phyloP scores from a whole-genome alignment of 768 basidiomycete genomes.

The Antrodiella citrinella region DNA sequence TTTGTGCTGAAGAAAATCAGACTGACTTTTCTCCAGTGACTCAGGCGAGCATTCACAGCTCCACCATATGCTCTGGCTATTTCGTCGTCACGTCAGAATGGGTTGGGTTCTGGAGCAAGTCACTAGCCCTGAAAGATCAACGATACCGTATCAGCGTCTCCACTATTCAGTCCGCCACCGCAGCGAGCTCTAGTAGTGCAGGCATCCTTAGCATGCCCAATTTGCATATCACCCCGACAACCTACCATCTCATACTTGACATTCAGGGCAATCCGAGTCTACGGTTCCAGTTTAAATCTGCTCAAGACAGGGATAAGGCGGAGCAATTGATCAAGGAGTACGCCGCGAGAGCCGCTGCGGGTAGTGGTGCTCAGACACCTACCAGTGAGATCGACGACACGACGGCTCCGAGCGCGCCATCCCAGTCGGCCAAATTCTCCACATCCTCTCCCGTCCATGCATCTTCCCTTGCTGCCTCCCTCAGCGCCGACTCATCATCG shows the following conservation, averaged over 20 bases:
- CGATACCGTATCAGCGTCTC: slow-evolving; percentile 36
- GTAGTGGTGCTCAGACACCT: background rate
- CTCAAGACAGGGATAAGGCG: slow-evolving; percentile 27
- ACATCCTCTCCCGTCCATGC: background rate
- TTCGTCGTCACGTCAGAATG: slow-evolving; percentile 32
- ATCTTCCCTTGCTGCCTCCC: background rate
- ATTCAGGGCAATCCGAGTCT: slow-evolving; percentile 39
- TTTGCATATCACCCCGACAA: slow-evolving; percentile 2
- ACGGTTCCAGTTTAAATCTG: slow-evolving; percentile 41
- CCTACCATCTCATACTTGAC: slow-evolving; percentile 33
- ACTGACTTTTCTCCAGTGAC: slow-evolving; percentile 21
- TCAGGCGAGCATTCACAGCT: slow-evolving; percentile 28
- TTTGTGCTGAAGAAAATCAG: background rate
- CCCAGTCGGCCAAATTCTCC: background rate
- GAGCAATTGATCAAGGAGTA: slow-evolving; percentile 6
- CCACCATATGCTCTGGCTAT: slow-evolving; percentile 31
- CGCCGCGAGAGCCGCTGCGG: slow-evolving; percentile 1
- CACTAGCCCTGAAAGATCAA: slow-evolving; percentile 28
- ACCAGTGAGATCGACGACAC: background rate
- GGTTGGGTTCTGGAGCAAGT: slow-evolving; percentile 41
- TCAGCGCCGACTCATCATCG: background rate
- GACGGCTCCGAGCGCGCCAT: background rate
- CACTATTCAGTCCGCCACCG: slow-evolving; percentile 31
- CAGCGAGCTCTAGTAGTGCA: background rate
- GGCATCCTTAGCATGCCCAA: slow-evolving; percentile 16